Conservation (phyloP, 2,329 filamentous ascomycete species). For the Fusarium austroafricanum region DNA sequence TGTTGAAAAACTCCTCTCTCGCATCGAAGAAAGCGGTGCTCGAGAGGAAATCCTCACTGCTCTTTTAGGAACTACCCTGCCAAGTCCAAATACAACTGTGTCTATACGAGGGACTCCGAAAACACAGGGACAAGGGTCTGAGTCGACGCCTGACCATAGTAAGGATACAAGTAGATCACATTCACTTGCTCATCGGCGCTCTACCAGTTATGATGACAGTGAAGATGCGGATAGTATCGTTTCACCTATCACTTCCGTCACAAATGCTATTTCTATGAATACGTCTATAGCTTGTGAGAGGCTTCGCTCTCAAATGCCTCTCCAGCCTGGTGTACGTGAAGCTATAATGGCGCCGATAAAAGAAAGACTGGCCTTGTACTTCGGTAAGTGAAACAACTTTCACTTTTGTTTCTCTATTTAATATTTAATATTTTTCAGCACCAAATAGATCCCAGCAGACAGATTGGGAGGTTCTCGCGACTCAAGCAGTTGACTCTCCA, state of each 20-base stretch:
- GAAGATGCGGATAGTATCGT: not conserved
- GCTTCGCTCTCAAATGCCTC: constrained; percentile 13
- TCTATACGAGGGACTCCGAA: constrained; percentile 6
- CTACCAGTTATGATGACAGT: not conserved
- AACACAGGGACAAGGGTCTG: not conserved
- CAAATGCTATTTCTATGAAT: constrained; percentile 2
- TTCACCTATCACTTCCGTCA: constrained; percentile 3
- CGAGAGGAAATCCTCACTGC: constrained; percentile 9
- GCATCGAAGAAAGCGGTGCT: constrained; percentile 22
- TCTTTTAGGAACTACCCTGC: not conserved
- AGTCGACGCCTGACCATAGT: not conserved
- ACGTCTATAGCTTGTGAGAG: constrained; percentile 12
- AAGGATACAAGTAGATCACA: not conserved
- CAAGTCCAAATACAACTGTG: constrained; percentile 15
- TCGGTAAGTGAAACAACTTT: not conserved
- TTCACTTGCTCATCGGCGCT: not conserved
- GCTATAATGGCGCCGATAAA: constrained; percentile 25
- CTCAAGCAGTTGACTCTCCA: constrained; percentile 12
- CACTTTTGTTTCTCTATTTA: accelerated
- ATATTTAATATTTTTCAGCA: not conserved
- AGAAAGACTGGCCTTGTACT: constrained; percentile 12
- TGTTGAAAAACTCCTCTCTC: constrained; percentile 13
- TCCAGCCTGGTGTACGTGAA: constrained; percentile 15
- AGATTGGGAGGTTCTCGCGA: constrained; percentile 11
- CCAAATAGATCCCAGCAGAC: constrained; percentile 15